Evolutionary conservation across 129 eudicot species (phyloP), one percentile per base, ranked within the genome.

Genomic region (Arctium lappa): DNA sequence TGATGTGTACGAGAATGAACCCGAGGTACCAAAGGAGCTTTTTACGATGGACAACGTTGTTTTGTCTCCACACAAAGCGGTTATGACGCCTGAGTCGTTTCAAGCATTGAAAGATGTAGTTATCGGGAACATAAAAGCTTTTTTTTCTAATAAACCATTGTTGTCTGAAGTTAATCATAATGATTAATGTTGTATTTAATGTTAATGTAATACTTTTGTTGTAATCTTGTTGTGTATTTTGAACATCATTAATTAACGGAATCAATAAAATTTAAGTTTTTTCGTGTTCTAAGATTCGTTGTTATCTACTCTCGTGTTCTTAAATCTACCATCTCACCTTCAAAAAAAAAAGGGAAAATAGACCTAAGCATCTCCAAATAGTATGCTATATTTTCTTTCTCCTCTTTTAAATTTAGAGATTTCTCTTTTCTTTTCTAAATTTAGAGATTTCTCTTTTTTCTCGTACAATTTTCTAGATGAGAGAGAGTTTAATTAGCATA

Each of bases 1-100:
- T 32, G 98, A 94, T 86, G 98, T 94, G 66, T 94, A 38, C 29
- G 93, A 94, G 84, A 56, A 91, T 16, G 98, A 94, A 62, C 98
- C 98, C 2, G 39, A 83, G 44, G 94, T 94, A 13, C 94, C 98
- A 1, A 44, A 82, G 66, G 94, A 94, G 88, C 82, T 94, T 4
- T 72, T 84, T 40, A 83, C 37, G 40, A 72, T 94, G 81, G 94
- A 94, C 69, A 91, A 85, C 77, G 97, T 91, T 82, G 93, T 91
- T 76, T 79, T 94, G 86, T 91, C 97, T 80, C 94, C 94, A 11
- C 98, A 94, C 44, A 74, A 39, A 72, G 92, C 97, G 79, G 84
- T 90, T n/a, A 0, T 70, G 2, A 91, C 97, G 5, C 94, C 93
- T 0, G 97, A 91, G 31, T 84, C 93, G 2, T 33, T 94, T 74